Evolutionary conservation across 495 filamentous ascomycete genomes (phyloP), one percentile per base, ranked within the genome.

Genomic region (Podospora tetraspora): DNA sequence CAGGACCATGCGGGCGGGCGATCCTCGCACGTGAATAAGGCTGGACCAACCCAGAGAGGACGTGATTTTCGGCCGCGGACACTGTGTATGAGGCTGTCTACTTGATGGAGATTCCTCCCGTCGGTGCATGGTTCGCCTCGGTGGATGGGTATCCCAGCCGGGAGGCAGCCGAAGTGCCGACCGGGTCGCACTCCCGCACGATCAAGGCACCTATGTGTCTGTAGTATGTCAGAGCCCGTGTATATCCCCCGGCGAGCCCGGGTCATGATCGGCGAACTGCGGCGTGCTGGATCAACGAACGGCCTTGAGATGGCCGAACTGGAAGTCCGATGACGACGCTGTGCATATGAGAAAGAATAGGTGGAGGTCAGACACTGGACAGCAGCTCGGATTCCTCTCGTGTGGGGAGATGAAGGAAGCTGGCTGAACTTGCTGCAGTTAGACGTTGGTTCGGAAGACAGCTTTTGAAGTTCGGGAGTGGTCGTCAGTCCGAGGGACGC

Each of bases 11-110:
- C 43, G 16, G 43, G 16, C 24, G 61, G 64, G 25, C 19, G 59
- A 66, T 70, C 68, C 22, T 24, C 24, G 43, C 23, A 37, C 52
- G 32, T 27, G 8, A 16, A 29, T 27, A 9, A 66, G 66, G 63
- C 37, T 19, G 63, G 57, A 61, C 12, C 10, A 61, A 37, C 61
- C 68, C 32, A 59, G 62, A 64, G 30, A 32, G 63, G 65, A 59
- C 52, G 65, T 66, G 57, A 69, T 21, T 63, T 37, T 32, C 60
- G 61, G 57, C 32, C 52, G 30, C 56, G 32, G 59, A 13, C 24
- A 59, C 58, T 25, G 58, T 27, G 22, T 23, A n/a, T n/a, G 43
- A 52, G 19, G 43, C 43, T 52, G 16, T 52, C 43, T 52, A n/a
- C 27, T 27, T 27, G 27, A 4, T 52, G 19, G 19, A n/a, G 6